These are phyloP conservation scores for Nemania bipapillata DNA, from an alignment of 2,329 filamentous ascomycete genomes.

Conservation along the genomic window DNA sequence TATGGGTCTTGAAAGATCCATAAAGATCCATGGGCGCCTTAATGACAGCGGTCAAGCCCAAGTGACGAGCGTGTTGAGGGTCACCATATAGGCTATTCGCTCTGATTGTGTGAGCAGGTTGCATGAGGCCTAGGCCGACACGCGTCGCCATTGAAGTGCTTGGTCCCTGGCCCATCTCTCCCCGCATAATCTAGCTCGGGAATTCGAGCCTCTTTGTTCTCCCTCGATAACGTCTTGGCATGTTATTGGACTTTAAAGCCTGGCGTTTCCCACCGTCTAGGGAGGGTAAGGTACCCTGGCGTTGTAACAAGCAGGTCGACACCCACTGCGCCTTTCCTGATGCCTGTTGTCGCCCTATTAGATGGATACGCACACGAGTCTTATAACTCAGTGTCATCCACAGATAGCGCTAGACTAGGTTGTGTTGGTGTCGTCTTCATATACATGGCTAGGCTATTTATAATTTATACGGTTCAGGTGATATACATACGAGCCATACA, in stretches of 20 bases:
- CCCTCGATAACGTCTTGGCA: background rate
- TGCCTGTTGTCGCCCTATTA: background rate
- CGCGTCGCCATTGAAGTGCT: background rate
- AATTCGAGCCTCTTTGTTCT: background rate
- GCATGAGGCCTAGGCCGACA: background rate
- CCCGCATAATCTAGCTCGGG: background rate
- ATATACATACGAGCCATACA: background rate
- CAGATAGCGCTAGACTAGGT: background rate
- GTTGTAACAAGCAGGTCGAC: background rate
- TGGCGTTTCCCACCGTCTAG: background rate
- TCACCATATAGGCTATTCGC: background rate
- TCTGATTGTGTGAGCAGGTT: background rate
- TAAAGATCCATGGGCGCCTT: no score
- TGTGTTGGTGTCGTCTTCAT: background rate
- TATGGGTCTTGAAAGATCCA: no score
- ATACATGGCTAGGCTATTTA: background rate
- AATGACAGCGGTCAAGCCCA: no score
- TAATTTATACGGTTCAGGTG: background rate
- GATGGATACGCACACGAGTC: background rate
- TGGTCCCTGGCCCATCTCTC: slow-evolving; percentile 10
- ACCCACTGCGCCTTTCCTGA: background rate
- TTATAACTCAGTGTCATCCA: background rate
- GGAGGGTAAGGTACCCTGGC: background rate
- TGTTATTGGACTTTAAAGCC: background rate
- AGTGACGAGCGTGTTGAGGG: background rate